Evolutionary conservation across 495 filamentous ascomycete species (phyloP).

Genomic region (Aspergillus coremiiformis): DNA sequence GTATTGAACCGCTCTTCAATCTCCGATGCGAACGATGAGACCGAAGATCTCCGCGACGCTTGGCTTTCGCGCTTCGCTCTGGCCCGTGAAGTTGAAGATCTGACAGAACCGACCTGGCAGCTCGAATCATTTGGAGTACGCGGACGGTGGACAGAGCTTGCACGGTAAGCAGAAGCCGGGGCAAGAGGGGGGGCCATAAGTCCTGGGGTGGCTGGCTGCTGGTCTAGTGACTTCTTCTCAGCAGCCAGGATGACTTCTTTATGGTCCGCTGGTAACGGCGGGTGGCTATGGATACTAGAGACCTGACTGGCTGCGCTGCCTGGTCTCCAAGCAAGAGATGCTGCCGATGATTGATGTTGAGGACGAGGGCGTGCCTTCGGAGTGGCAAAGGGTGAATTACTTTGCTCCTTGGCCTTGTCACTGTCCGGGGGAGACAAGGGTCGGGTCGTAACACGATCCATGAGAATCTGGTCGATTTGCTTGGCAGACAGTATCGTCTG

Average conservation of each 20-base stretch:
- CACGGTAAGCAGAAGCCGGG: slow-evolving; percentile 70
- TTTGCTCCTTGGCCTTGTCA: slow-evolving; percentile 25
- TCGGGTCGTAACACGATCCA: slow-evolving; percentile 31
- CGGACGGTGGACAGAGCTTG: slow-evolving; percentile 50
- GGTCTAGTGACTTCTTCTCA: slow-evolving; percentile 47
- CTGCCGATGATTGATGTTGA: slow-evolving; percentile 30
- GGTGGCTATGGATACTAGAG: slow-evolving; percentile 42
- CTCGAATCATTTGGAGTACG: slow-evolving; percentile 58
- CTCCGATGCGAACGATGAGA: slow-evolving; percentile 93
- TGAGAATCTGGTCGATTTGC: slow-evolving; percentile 60
- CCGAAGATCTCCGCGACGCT: slow-evolving; percentile 67
- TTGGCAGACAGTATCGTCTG: slow-evolving; percentile 70
- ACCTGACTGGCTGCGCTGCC: slow-evolving; percentile 61
- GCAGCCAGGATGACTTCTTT: slow-evolving; percentile 79
- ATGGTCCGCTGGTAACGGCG: slow-evolving; percentile 76
- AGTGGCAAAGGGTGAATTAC: slow-evolving; percentile 33
- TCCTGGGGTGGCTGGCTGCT: slow-evolving; percentile 34
- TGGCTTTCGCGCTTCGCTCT: slow-evolving; percentile 44
- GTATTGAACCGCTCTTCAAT: slow-evolving; percentile 85
- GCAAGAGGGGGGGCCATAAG: slow-evolving; percentile 81
- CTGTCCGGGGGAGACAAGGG: slow-evolving; percentile 31
- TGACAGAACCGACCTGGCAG: slow-evolving; percentile 47
- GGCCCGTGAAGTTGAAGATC: slow-evolving; percentile 42
- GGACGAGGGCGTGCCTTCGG: slow-evolving; percentile 31
- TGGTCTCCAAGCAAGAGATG: slow-evolving; percentile 46